phyloP scores from a whole-genome alignment of 768 basidiomycete genomes.

The Pilatotrama ljubarskyi region DNA sequence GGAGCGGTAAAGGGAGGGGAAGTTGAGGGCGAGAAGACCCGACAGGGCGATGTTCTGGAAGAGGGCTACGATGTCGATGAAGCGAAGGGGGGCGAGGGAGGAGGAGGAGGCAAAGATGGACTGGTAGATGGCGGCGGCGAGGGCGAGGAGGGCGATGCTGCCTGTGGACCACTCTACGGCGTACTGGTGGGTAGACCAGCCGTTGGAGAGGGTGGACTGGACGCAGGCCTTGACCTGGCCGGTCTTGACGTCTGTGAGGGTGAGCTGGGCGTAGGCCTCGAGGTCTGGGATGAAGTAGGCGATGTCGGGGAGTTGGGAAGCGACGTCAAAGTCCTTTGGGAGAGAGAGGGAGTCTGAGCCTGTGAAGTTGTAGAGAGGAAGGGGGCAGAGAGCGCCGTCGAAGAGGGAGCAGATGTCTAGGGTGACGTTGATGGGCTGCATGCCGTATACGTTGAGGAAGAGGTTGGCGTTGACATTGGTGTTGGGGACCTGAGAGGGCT shows the following conservation, averaged over 20 bases:
- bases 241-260: conserved; percentile 66
- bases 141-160: conserved; percentile 60
- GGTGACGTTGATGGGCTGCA: conserved; percentile 79
- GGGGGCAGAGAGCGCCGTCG: conserved; percentile 78
- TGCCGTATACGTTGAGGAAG: conserved; percentile 86
- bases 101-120: conserved; percentile 56
- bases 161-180: conserved; percentile 81
- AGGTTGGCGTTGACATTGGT: conserved; percentile 83
- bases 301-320: conserved; percentile 65
- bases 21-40: conserved; percentile 81
- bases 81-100: conserved; percentile 67
- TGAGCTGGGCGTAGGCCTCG: conserved; percentile 84
- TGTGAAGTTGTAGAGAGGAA: conserved; percentile 84
- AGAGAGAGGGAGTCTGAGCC: conserved; percentile 71
- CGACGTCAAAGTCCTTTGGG: conserved; percentile 52
- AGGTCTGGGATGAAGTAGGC: conserved; percentile 89
- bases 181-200: conserved; percentile 74
- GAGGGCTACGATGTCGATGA: conserved; percentile 79
- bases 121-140: conserved; percentile 53
- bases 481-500: conserved; percentile 59
- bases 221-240: conserved; percentile 83
- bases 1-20: conserved; percentile 78
- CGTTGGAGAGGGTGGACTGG: conserved; percentile 90
- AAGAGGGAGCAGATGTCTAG: conserved; percentile 82
- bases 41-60: conserved; percentile 85